Base-by-base conservation (phyloP, 805 yeast species). In the Metschnikowia lachancei region DNA sequence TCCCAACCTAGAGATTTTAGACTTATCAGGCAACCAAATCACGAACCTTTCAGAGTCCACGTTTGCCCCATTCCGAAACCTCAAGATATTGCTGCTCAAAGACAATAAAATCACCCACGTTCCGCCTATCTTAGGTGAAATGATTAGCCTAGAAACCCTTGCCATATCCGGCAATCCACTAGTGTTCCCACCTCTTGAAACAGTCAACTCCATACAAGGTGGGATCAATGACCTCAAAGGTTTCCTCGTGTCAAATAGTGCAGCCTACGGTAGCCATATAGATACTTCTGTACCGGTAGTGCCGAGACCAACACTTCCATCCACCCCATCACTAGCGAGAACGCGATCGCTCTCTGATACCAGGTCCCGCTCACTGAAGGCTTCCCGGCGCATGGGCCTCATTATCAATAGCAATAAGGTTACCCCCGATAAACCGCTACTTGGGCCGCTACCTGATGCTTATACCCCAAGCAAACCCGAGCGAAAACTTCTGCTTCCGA, bases 331-430 rank as follows among this genome's bases (percentile, higher is more conserved):
- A 17, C 38, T 66, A 4, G 51, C 62, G 2, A 51, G 75, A 31
- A 58, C 67, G 1, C 56, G 65, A 41, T 60, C 67, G 26, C 56
- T 65, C 4, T 63, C 71, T 1, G 68, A 66, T 14, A 52, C 78
- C 1, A 77, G 75, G 47, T 67, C 68, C 28, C 59, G 60, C 38
- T 70, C 82, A 7, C 75, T 85, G n/a, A 74, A 81, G 45, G 87
- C 88, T 4, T 80, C 87, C 0, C 80, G 85, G 58, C 70, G 92
- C 51, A 85, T 83, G 90, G 92, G 91, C 0, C 76, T 85, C 44
- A 80, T 85, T 32, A 77, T 80, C 43, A 79, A 77, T 45, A 74
- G 69, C 62, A 49, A 49, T 13, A 51, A 51, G 39, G 48, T 34
- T 11, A 49, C 55, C 7, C 55, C 58, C 2, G 57, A 53, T 28